phyloP scores from a whole-genome alignment of 2,329 filamentous ascomycete species.

The Penicillium sp. region DNA sequence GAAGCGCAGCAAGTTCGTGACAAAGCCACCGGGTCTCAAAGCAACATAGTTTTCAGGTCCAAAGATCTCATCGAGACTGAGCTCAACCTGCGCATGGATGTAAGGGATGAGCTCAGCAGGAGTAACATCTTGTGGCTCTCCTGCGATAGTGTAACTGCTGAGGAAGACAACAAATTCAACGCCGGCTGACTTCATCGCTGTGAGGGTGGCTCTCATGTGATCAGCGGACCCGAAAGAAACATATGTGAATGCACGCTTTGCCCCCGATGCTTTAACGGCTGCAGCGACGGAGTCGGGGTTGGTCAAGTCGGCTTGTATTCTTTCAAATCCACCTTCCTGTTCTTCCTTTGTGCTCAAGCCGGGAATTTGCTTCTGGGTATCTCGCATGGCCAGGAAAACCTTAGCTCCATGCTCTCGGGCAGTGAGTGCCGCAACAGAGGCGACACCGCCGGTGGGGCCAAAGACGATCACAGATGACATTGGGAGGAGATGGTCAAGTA shows the following conservation, averaged over 20 bases:
- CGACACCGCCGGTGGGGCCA: background rate
- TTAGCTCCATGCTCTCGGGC: background rate
- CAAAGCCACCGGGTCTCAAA: background rate
- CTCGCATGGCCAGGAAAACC: background rate
- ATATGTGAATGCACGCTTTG: background rate
- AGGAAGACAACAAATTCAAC: background rate
- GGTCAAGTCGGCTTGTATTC: background rate
- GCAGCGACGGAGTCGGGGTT: background rate
- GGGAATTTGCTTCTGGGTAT: background rate
- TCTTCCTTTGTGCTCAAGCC: background rate
- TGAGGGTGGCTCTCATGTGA: background rate
- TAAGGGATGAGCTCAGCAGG: background rate
- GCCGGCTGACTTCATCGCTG: background rate
- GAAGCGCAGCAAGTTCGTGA: background rate
- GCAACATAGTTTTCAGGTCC: background rate
- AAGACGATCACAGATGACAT: background rate
- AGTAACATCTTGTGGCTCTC: background rate
- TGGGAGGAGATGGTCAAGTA: background rate
- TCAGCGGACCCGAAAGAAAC: background rate
- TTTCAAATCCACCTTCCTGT: background rate
- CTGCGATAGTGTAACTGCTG: background rate
- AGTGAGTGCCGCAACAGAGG: background rate
- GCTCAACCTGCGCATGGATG: background rate
- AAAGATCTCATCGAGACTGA: background rate
- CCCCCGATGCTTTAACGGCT: background rate